Percentiles rank a stretch among this genome's conserved stretches.
Conservation (phyloP, 192 early-diverging fungal species). For the Funneliformis mosseae region DNA sequence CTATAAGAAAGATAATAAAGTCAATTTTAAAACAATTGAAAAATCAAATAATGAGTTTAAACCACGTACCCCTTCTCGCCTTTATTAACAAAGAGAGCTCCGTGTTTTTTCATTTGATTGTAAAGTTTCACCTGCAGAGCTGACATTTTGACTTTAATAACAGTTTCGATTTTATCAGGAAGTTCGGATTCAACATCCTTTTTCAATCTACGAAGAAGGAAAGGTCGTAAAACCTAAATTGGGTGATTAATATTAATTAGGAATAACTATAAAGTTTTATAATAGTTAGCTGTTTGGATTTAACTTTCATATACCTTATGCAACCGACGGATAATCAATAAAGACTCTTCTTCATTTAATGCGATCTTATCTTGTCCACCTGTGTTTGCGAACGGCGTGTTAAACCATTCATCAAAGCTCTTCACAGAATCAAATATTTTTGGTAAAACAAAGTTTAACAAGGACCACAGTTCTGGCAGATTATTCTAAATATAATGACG, state of each 20-base stretch:
- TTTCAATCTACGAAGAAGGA: slow-evolving; percentile 94
- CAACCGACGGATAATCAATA: slow-evolving; percentile 93
- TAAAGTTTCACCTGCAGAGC: slow-evolving; percentile 84
- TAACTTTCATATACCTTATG: slow-evolving; percentile 69
- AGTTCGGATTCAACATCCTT: slow-evolving; percentile 98
- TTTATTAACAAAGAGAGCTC: slow-evolving; percentile 67
- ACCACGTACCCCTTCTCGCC: slow-evolving; percentile 60
- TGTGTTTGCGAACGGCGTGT: slow-evolving; percentile 84
- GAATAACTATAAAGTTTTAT: too few species aligned
- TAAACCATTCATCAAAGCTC: slow-evolving; percentile 99
- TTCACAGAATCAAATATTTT: slow-evolving; percentile 96
- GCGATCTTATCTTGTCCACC: slow-evolving; percentile 89
- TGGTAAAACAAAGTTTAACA: slow-evolving; percentile 96
- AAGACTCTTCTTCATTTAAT: slow-evolving; percentile 97
- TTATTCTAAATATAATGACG: slow-evolving; percentile 70
- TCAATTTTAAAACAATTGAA: neutral
- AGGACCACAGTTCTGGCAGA: slow-evolving; percentile 93
- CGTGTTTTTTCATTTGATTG: slow-evolving; percentile 82
- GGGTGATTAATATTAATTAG: too few species aligned
- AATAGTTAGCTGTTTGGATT: too few species aligned
- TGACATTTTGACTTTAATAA: slow-evolving; percentile 91
- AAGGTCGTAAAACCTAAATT: slow-evolving; percentile 81
- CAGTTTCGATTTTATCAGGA: slow-evolving; percentile 95
- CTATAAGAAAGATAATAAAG: slow-evolving; percentile 23
- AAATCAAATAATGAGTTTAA: slow-evolving; percentile 6